phyloP scores from a whole-genome alignment of 345 rosid species.

The Eutrema heterophyllum region DNA sequence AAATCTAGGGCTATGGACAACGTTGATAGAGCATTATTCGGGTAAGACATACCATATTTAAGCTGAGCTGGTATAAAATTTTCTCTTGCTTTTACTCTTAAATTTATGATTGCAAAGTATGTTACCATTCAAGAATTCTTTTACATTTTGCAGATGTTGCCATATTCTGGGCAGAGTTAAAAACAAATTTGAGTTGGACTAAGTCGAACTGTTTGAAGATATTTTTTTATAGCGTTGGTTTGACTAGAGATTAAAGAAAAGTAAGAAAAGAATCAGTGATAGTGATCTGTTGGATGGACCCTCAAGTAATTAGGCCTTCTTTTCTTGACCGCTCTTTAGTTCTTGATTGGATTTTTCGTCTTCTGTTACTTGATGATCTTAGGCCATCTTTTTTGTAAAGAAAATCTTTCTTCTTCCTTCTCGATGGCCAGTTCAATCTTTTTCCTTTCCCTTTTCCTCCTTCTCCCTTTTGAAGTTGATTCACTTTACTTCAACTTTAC shows the following conservation, averaged over 20 bases:
- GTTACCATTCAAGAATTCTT: not conserved
- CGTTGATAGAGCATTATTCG: not conserved
- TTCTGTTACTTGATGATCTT: not conserved
- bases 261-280: not conserved
- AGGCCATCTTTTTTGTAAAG: not conserved
- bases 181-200: not conserved
- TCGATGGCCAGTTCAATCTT: slow-evolving; percentile 11
- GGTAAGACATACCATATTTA: not conserved
- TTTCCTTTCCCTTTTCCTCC: not conserved
- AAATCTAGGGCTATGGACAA: too few species aligned
- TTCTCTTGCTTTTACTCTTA: not conserved
- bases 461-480: slow-evolving; percentile 11
- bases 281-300: not conserved
- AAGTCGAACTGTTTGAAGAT: not conserved
- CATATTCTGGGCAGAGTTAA: not conserved
- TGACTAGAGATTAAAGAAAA: not conserved
- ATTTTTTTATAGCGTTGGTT: not conserved
- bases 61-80: not conserved
- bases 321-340: slow-evolving; percentile 1
- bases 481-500: slow-evolving; percentile 19
- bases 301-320: not conserved
- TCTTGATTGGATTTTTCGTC: not conserved
- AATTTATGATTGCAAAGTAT: not conserved
- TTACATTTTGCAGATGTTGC: not conserved
- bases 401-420: not conserved